Evolutionary conservation across 805 yeast genomes (phyloP).

Genomic region (Kluyveromyces nonfermentans): DNA sequence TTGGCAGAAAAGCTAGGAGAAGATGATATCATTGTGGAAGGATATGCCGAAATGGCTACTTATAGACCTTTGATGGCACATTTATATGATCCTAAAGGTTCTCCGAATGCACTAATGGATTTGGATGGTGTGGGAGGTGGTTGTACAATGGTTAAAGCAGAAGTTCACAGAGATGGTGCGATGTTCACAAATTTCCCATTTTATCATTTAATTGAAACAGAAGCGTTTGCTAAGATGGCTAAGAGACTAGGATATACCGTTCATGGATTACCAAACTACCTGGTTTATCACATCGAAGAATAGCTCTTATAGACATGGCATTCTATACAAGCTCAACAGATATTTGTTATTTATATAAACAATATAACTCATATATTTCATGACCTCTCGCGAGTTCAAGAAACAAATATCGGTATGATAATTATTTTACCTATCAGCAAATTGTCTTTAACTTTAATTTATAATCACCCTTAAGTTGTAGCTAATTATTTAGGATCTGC

Average conservation of each 20-base stretch:
- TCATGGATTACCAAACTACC: constrained; percentile 86
- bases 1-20: constrained; percentile 65
- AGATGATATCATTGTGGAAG: constrained; percentile 92
- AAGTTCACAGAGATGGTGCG: constrained; percentile 98
- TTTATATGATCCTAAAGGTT: constrained; percentile 60
- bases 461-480: too few relatives aligned
- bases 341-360: background rate
- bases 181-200: constrained; percentile 99
- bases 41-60: constrained; percentile 87
- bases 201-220: constrained; percentile 93
- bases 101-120: constrained; percentile 57
- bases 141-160: constrained; percentile 90
- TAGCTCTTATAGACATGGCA: constrained; percentile 14
- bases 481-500: too few relatives aligned
- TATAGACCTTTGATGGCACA: constrained; percentile 93
- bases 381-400: too few relatives aligned
- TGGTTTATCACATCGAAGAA: constrained; percentile 88
- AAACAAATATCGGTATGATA: too few relatives aligned
- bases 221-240: constrained; percentile 98
- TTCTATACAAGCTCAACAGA: background rate
- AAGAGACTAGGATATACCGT: constrained; percentile 87
- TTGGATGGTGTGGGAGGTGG: constrained; percentile 99
- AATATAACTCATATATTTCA: too few relatives aligned
- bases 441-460: too few relatives aligned
- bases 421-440: too few relatives aligned